Base-by-base conservation (phyloP, 768 basidiomycete species). In the Fomitopsis serialis region DNA sequence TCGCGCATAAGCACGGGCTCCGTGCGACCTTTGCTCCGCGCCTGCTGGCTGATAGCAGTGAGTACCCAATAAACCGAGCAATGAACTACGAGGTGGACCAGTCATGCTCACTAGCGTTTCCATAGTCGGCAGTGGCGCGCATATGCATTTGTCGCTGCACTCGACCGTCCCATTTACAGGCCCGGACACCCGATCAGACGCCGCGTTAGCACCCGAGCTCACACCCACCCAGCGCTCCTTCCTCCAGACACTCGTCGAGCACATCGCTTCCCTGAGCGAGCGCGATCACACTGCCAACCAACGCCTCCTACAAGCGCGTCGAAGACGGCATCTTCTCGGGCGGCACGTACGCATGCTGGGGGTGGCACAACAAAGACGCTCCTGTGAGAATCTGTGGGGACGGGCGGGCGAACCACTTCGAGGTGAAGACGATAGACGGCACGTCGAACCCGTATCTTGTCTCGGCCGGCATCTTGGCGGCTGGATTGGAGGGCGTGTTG, bases 311-410 rank as follows among this genome's bases (percentile, higher is more conserved):
- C 67, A 68, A 72, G 21, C 79, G 87, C 6, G 74, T 89, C 68
- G 45, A 52, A 2, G 87, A 90, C 57, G 83, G 84, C 5, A 74
- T 79, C 15, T 86, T 84, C 83, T 74, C 80, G 0, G 85, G 87
- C 22, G 87, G 87, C 12, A 88, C 86, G 0, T 87, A 79, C 61
- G 76, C 81, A 43, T 73, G 67, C 54, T 89, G 83, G 82, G 88
- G 87, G 0, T 74, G 75, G 12, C 82, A 88, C 42, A 86, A 85
- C 66, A 78, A 82, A 45, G 87, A 89, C 63, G 71, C 75, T 0
- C 79, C 84, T 0, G 63, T 89, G 1, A 82, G 87, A 3, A 68
- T 88, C n/a, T 74, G 75, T 54, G 82, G 80, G 11, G 72, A 78
- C 0, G 77, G 74, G 0, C 69, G 72, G 0, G 73, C 76, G 23